Base-by-base conservation (phyloP, 345 rosid genomes). In the Rhodamnia argentea region DNA sequence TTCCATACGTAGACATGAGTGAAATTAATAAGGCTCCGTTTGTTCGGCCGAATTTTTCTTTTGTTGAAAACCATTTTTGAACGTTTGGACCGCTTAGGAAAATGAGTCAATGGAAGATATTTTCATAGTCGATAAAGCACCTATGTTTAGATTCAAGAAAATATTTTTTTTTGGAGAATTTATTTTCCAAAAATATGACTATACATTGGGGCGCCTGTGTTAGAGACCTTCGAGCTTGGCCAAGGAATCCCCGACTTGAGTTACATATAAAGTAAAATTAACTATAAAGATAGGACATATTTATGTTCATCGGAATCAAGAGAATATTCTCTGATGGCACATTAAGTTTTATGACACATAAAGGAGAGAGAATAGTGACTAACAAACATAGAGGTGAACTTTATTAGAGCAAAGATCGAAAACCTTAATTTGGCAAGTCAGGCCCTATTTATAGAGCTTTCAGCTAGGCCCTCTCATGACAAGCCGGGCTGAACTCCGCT, bases 131-230 rank as follows among this genome's bases (percentile, higher is more conserved):
- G 14, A 60, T 10, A 27, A 13, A 60, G 29, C 22, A 62, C 18
- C 37, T 62, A 14, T 62, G 15, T 7, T 29, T 7, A 62, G 5
- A 62, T 54, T 60, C 70, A n/a, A 60, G 18, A 60, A 59, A 59
- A 13, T 29, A 60, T n/a, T 13, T 13, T 6, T 3, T 29, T 60
- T 60, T 7, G 7, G 29, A 29, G 29, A 9, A 6, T 29, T 62
- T 8, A 62, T 62, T 29, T 57, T 15, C 37, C 22, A 62, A 62
- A 7, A 62, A 27, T n/a, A 29, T 1, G 10, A 62, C 3, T 14
- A 29, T 1, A 27, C 37, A 62, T 29, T 2, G 7, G 2, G 15
- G 2, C 0, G 1, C 22, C 0, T 1, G 5, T 11, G 16, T 62
- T 29, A 62, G 75, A 62, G 75, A 62, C 42, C 42, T 3, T 0